Base-by-base conservation (phyloP, 305 asterid species). In the Rubia balearica region DNA sequence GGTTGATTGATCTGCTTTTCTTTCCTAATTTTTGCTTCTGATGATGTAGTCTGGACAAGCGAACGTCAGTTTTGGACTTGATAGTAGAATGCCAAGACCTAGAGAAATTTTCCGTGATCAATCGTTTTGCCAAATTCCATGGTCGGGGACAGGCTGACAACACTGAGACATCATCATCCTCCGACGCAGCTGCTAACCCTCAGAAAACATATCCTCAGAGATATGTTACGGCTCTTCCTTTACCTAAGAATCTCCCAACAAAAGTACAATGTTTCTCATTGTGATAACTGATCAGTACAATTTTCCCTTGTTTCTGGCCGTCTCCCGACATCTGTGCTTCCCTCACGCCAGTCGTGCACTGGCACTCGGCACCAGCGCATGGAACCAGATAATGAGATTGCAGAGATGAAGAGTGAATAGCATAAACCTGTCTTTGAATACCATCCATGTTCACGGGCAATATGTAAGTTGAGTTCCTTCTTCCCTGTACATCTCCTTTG, bases 51-150 rank as follows among this genome's bases (percentile, higher is more conserved):
- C 78, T 90, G 82, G 88, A 87, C 79, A 87, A 82, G 85, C 84
- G 85, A 80, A 85, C 87, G 65, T 88, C 97, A 41, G 56, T 91
- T 57, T 71, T 85, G 83, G 97, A 88, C 74, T 75, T 88, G 77
- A 86, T 84, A 82, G 80, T 89, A 71, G 97, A 93, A 74, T 82
- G 84, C 72, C 98, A 85, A 85, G 96, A 93, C 77, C 74, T 90
- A 72, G 97, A 93, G 86, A 93, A 88, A 83, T 89, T 87, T 68
- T 85, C 96, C 13, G 83, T 90, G 71, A 90, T 93, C 75, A 87
- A 90, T 78, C 87, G 98, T 49, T 86, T 93, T 84, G 97, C 95
- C 62, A 90, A 76, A 79, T 89, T 93, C 74, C 96, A 90, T 81
- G 96, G 96, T 56, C 88, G 96, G 38, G 96, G 90, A 67, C 95